phyloP scores from a whole-genome alignment of 2,329 filamentous ascomycete species.

The Hypoxylon sp. region DNA sequence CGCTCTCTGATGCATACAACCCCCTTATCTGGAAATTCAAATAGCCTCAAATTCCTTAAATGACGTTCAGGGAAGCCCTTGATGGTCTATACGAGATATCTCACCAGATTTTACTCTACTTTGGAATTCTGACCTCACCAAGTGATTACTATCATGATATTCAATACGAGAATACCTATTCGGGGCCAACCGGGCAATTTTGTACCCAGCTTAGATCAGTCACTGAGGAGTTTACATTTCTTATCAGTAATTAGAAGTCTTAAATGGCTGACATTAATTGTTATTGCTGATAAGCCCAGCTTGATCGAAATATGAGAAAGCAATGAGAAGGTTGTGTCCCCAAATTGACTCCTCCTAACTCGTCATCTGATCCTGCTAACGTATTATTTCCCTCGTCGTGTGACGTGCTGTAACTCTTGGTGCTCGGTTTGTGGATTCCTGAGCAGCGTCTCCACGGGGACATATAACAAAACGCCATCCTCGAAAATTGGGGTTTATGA shows the following conservation, averaged over 20 bases:
- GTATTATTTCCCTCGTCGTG: neutral
- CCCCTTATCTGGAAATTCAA: conserved; percentile 14
- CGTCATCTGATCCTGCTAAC: neutral
- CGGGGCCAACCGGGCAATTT: neutral
- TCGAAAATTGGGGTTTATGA: conserved; percentile 22
- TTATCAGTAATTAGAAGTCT: neutral
- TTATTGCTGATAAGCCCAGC: neutral
- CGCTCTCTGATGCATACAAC: conserved; percentile 32
- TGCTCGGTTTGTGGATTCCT: neutral
- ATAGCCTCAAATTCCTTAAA: conserved; percentile 23
- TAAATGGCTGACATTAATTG: neutral
- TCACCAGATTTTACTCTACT: conserved; percentile 2
- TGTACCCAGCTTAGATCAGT: neutral
- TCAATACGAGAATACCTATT: conserved; percentile 7
- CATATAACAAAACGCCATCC: conserved; percentile 33
- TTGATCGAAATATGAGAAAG: neutral
- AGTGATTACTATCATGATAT: neutral
- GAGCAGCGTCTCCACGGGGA: neutral
- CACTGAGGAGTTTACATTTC: neutral
- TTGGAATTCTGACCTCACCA: neutral
- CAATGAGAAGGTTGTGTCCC: neutral
- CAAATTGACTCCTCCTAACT: neutral
- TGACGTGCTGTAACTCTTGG: neutral
- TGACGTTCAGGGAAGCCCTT: neutral
- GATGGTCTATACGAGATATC: conserved; percentile 24